phyloP scores from a whole-genome alignment of 164 flowering plant genomes.

The Chimonanthus praecox region DNA sequence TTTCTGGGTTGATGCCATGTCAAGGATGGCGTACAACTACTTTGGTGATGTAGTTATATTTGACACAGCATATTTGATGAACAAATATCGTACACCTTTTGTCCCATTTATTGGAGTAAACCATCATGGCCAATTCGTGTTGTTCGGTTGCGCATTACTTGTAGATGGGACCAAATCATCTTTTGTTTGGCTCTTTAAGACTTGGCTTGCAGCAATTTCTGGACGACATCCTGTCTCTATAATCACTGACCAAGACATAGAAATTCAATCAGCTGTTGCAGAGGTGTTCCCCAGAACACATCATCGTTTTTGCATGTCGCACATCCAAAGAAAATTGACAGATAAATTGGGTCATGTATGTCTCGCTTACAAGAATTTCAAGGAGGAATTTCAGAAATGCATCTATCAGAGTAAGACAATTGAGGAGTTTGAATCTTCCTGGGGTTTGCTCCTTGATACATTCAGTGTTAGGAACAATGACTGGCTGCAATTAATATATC shows the following conservation, averaged over 20 bases:
- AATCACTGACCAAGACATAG: slow-evolving; percentile 67
- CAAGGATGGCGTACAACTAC: slow-evolving; percentile 55
- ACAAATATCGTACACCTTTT: slow-evolving; percentile 58
- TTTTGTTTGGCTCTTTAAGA: slow-evolving; percentile 61
- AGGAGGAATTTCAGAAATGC: slow-evolving; percentile 57
- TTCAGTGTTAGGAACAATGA: slow-evolving; percentile 50
- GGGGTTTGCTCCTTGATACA: slow-evolving; percentile 50
- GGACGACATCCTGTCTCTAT: slow-evolving; percentile 52
- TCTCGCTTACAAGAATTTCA: slow-evolving; percentile 40
- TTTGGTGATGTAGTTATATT: slow-evolving; percentile 34
- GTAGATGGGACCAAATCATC: slow-evolving; percentile 65
- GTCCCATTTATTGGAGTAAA: slow-evolving; percentile 75
- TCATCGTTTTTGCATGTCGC: slow-evolving; percentile 67
- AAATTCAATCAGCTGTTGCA: slow-evolving; percentile 49
- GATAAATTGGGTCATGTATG: slow-evolving; percentile 53
- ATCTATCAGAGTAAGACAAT: slow-evolving; percentile 56
- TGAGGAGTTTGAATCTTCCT: slow-evolving; percentile 65
- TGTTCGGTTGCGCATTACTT: slow-evolving; percentile 74
- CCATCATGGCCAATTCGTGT: slow-evolving; percentile 66
- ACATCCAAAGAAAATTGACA: slow-evolving; percentile 63
- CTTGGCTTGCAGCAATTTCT: slow-evolving; percentile 72
- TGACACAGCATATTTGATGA: slow-evolving; percentile 61
- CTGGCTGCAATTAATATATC: slow-evolving; percentile 65
- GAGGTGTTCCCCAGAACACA: slow-evolving; percentile 61
- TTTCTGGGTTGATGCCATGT: slow-evolving; percentile 78